Evolutionary conservation across 148 eudicot genomes (phyloP).

Genomic region (Nyssa sinensis): DNA sequence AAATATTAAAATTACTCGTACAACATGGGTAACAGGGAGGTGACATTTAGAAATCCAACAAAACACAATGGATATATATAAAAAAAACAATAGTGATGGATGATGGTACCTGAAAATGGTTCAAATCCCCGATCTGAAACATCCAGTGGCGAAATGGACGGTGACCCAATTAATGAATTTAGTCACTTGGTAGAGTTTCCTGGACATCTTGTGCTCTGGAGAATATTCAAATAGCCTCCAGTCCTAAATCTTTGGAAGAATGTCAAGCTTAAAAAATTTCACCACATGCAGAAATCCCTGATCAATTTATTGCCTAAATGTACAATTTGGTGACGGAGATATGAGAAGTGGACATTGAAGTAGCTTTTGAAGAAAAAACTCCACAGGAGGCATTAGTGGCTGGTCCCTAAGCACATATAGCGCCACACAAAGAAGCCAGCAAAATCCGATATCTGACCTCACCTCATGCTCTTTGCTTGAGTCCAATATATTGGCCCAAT

Average conservation of each 20-base stretch:
- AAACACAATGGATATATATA: not conserved
- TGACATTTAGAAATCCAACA: not conserved
- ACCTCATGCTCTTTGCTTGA: not conserved
- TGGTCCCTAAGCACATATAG: slow-evolving; percentile 5
- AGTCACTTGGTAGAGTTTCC: not conserved
- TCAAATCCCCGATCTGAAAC: slow-evolving; percentile 5
- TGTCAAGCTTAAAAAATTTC: slow-evolving; percentile 7
- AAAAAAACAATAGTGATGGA: not conserved
- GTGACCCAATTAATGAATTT: not conserved
- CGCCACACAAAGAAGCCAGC: not conserved
- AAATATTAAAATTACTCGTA: too few relatives aligned
- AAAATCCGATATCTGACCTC: slow-evolving; percentile 3
- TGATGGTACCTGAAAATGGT: slow-evolving; percentile 19
- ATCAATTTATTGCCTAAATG: slow-evolving; percentile 2
- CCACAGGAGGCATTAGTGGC: not conserved
- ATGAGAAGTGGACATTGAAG: not conserved
- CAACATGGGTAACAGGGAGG: not conserved
- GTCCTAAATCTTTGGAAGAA: not conserved
- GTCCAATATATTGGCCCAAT: not conserved
- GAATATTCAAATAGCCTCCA: not conserved
- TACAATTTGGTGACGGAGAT: slow-evolving; percentile 8
- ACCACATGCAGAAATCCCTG: slow-evolving; percentile 1
- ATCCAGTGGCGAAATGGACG: not conserved
- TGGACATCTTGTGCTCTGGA: not conserved
- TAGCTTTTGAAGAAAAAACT: slow-evolving; percentile 10